These are phyloP conservation scores for Serendipita sp. DNA, from an alignment of 768 basidiomycete species.

Conservation along the genomic window DNA sequence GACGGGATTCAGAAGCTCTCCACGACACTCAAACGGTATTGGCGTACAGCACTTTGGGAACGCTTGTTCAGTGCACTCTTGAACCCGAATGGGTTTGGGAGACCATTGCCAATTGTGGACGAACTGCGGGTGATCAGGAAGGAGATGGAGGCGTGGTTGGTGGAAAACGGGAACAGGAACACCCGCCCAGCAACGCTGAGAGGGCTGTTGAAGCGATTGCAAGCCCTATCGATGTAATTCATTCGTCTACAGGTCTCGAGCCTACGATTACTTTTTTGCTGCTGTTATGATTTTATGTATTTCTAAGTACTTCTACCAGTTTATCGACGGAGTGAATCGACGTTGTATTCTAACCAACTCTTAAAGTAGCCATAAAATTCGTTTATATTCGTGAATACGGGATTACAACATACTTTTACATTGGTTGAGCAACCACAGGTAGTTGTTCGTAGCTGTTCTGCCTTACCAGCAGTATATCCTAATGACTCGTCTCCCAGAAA, in stretches of 20 bases:
- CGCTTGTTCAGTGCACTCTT: slow-evolving; percentile 70
- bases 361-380: not conserved
- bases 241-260: not conserved
- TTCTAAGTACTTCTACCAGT: not conserved
- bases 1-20: slow-evolving; percentile 31
- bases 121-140: slow-evolving; percentile 46
- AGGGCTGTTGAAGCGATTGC: not conserved
- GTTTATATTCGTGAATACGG: not conserved
- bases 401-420: too few species aligned
- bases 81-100: slow-evolving; percentile 56
- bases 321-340: not conserved
- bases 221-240: not conserved
- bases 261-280: not conserved
- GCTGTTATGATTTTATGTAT: not conserved
- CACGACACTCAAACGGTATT: slow-evolving; percentile 81
- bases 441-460: slow-evolving; percentile 15
- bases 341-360: too few species aligned
- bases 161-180: slow-evolving; percentile 71
- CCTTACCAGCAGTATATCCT: too few species aligned
- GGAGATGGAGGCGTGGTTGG: slow-evolving; percentile 82
- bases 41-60: slow-evolving; percentile 82
- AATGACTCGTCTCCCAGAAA: too few species aligned
- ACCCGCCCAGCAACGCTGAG: slow-evolving; percentile 15
- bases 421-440: slow-evolving; percentile 1
- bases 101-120: slow-evolving; percentile 52